Percentiles rank a stretch among this genome's conserved stretches.
These are phyloP conservation scores for Leccinum proliferum DNA, from an alignment of 1,284 basidiomycete species.

Conservation along the genomic window DNA sequence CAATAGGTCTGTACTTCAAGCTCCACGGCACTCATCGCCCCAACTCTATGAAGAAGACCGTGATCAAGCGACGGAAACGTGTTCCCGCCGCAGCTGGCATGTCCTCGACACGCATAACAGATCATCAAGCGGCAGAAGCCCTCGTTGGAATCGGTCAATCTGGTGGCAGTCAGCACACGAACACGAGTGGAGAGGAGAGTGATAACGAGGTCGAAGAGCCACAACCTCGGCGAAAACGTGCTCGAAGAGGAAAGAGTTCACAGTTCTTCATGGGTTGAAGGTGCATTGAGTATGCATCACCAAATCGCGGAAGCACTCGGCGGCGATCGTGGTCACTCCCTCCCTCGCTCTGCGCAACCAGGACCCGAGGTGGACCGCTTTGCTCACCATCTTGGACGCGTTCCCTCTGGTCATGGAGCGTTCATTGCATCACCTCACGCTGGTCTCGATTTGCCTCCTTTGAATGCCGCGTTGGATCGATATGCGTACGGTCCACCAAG, in stretches of 20 bases:
- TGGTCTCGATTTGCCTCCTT: conserved; percentile 55
- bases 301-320: conserved; percentile 30
- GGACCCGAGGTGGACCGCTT: conserved; percentile 29
- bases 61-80: conserved; percentile 97
- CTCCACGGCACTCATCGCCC: conserved; percentile 96
- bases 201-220: conserved; percentile 45
- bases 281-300: conserved; percentile 30
- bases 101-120: conserved; percentile 58
- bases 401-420: conserved; percentile 30
- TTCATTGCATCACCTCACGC: conserved; percentile 35
- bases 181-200: conserved; percentile 47
- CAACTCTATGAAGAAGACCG: conserved; percentile 98
- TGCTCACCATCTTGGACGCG: conserved; percentile 30
- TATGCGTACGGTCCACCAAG: conserved; percentile 31
- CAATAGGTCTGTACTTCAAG: conserved; percentile 92
- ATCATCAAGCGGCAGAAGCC: conserved; percentile 79
- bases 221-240: conserved; percentile 52
- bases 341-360: conserved; percentile 27
- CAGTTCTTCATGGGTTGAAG: conserved; percentile 32
- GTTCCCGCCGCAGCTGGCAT: conserved; percentile 68
- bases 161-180: conserved; percentile 37
- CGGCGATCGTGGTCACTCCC: conserved; percentile 30
- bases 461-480: conserved; percentile 41
- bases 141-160: conserved; percentile 70
- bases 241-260: conserved; percentile 38